phyloP scores from a whole-genome alignment of 768 basidiomycete species.

The Leucocoprinus leucothites region DNA sequence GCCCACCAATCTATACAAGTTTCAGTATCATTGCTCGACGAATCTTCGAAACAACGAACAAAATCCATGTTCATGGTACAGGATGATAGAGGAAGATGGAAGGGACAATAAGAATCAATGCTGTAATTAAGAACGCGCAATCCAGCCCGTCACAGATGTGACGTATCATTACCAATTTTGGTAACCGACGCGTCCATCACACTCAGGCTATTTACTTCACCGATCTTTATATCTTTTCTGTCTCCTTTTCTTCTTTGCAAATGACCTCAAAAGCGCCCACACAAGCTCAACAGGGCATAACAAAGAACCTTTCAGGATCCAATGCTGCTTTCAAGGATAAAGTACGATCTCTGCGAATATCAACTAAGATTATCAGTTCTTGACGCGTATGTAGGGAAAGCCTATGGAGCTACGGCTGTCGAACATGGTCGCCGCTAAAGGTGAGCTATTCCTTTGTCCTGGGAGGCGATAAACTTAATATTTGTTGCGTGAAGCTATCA shows the following conservation, averaged over 20 bases:
- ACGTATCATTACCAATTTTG: constrained; percentile 26
- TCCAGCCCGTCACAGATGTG: constrained; percentile 29
- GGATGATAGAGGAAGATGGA: constrained; percentile 9
- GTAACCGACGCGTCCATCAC: constrained; percentile 29
- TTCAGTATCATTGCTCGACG: constrained; percentile 7
- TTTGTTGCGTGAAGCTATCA: constrained; percentile 65
- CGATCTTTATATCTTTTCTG: constrained; percentile 11
- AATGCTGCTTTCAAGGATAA: constrained; percentile 88
- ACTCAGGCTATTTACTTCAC: neutral
- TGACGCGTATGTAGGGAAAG: constrained; percentile 68
- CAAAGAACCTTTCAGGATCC: constrained; percentile 48
- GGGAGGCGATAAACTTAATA: constrained; percentile 12
- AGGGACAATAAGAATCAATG: constrained; percentile 3
- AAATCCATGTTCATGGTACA: constrained; percentile 36
- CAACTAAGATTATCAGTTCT: constrained; percentile 5
- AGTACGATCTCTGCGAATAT: constrained; percentile 33
- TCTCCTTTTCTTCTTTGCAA: neutral
- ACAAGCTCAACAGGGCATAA: constrained; percentile 36
- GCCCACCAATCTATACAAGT: constrained; percentile 36
- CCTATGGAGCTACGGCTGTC: constrained; percentile 97
- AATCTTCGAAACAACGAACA: constrained; percentile 26
- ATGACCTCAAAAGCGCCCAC: constrained; percentile 35
- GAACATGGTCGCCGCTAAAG: constrained; percentile 98
- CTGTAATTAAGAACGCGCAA: constrained; percentile 16
- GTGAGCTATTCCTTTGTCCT: constrained; percentile 30